Evolutionary conservation across 805 yeast species (phyloP), one percentile per base, ranked within the genome.

Genomic region (Starmerella floricola): DNA sequence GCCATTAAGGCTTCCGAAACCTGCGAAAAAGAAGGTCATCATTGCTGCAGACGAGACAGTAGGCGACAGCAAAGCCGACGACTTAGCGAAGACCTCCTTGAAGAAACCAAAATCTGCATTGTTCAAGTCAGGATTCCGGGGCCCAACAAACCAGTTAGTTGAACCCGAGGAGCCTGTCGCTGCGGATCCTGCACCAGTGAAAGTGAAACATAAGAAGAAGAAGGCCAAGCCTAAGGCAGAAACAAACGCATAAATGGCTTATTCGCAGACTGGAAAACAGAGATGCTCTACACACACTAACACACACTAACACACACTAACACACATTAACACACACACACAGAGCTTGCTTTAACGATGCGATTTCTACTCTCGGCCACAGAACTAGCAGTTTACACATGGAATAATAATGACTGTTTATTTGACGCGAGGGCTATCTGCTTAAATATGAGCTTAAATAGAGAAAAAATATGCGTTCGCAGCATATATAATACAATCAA

Each of bases 1-100:
- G 27, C 18, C 36, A 28, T 33, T 40, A 26, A 34, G 20, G 32
- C 28, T n/a, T 3, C 38, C 34, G 16, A 37, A 42, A 18, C 53
- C 50, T 1, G 29, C 24, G 8, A 51, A 45, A 21, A 52, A 47
- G 43, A 53, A 54, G 45, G 62, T 62, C 2, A 54, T 48, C 21
- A 58, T 62, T 17, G 52, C 60, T 2, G 50, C 48, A 24, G 65
- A 62, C 35, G 64, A 59, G 42, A 41, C 45, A 11, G 44, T 59
- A 5, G 61, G 48, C 17, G 52, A 42, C 3, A 53, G 15, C 10
- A 17, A 32, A 6, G 15, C 35, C 15, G 23, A 32, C 6, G 16
- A n/a, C 6, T 6, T 8, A n/a, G 12, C 6, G 24, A 8, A 10
- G 11, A 17, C 8, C 17, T 15, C 24, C 17, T 6, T 4, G 16